Evolutionary conservation across 2,329 filamentous ascomycete species (phyloP).

Genomic region (Beauveria pseudobassiana): DNA sequence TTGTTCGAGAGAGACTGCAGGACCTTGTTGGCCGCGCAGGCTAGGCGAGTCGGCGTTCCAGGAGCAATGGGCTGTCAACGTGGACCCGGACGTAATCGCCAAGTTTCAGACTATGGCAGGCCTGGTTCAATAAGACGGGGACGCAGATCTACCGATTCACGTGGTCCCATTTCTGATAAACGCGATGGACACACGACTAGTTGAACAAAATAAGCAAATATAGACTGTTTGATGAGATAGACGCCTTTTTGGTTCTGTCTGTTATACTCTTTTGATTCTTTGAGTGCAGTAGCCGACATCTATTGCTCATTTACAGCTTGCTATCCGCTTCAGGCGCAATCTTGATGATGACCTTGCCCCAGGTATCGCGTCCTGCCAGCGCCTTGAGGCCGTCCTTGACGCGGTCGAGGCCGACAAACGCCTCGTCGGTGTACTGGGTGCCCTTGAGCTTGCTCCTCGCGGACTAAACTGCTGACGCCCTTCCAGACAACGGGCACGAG

Average conservation of each 20-base stretch:
- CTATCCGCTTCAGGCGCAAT: constrained; percentile 60
- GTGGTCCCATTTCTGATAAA: background rate
- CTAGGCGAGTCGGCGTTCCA: constrained; percentile 59
- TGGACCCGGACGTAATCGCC: constrained; percentile 63
- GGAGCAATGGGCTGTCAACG: constrained; percentile 62
- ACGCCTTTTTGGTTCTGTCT: background rate
- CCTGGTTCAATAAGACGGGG: constrained; percentile 14
- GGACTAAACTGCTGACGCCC: constrained; percentile 71
- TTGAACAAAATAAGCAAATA: background rate
- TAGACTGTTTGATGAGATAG: background rate
- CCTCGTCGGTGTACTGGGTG: constrained; percentile 74
- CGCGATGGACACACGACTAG: background rate
- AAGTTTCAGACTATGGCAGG: constrained; percentile 43
- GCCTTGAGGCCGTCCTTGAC: constrained; percentile 70
- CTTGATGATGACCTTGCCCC: constrained; percentile 93
- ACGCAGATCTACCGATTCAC: constrained; percentile 10
- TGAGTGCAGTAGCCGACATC: background rate
- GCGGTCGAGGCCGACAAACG: constrained; percentile 75
- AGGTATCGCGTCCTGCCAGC: constrained; percentile 74
- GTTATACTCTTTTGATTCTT: background rate
- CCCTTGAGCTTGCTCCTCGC: constrained; percentile 70
- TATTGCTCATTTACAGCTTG: constrained; percentile 36
- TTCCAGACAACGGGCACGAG: constrained; percentile 70
- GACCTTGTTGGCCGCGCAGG: constrained; percentile 52
- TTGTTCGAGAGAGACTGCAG: constrained; percentile 55